A percentile compares a stretch with the other conserved stretches of the same genome.
Conservation (phyloP, 345 rosid genomes). For the Jatropha curcas region DNA sequence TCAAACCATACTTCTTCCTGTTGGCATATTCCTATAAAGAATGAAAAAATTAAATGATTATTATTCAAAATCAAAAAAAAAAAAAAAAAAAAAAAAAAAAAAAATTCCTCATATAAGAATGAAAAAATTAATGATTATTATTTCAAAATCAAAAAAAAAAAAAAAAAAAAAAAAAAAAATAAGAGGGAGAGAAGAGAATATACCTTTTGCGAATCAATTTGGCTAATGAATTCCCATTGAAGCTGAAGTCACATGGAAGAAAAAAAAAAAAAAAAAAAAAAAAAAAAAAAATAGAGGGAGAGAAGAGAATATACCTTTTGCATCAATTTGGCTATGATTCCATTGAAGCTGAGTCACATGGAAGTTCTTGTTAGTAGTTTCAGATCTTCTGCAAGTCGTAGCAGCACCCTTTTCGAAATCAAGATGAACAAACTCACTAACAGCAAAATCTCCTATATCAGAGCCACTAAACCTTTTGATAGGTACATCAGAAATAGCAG, state of each 20-base stretch:
- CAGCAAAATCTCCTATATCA: conserved; percentile 47
- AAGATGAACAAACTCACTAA: conserved; percentile 55
- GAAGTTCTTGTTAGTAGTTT: conserved; percentile 52
- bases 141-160: too few species aligned
- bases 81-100: too few species aligned
- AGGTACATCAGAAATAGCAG: conserved; percentile 42
- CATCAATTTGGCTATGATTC: conserved; percentile 69
- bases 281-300: neutral
- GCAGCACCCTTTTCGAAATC: conserved; percentile 56
- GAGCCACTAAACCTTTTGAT: conserved; percentile 45
- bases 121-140: too few species aligned
- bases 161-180: too few species aligned
- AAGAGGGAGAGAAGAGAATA: neutral
- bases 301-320: too few species aligned
- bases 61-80: too few species aligned
- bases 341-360: conserved; percentile 74
- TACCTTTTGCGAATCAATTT: too few species aligned
- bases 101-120: too few species aligned
- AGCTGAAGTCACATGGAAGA: too few species aligned
- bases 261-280: too few species aligned
- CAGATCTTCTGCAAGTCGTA: conserved; percentile 56
- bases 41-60: neutral
- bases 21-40: conserved; percentile 52
- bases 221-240: too few species aligned
- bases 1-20: conserved; percentile 86